Base-by-base conservation (phyloP, 306 rosid species). In the Glycine latifolia region DNA sequence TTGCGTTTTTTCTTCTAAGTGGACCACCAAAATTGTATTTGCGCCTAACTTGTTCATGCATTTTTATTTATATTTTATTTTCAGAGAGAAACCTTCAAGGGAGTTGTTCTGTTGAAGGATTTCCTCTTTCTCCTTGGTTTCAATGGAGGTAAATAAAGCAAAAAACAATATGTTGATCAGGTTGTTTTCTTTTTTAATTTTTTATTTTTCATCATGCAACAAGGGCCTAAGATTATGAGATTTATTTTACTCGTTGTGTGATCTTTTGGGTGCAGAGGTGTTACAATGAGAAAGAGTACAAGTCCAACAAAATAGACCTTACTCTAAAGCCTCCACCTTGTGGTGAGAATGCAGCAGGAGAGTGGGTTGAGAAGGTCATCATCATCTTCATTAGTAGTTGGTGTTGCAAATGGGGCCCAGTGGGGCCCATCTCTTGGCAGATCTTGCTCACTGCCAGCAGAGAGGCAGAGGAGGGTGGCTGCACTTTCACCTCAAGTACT, bases 281-380 rank as follows among this genome's bases (percentile, higher is more conserved):
- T 72, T 33, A 10, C 14, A 47, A n/a, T 62, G 69, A 20, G 50
- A 3, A 78, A 74, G 15, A 10, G 62, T 6, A 67, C 62, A 13
- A 63, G 2, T 53, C 12, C 16, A 63, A 84, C 46, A 35, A 69
- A 73, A 47, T 71, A 44, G 83, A 85, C 83, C 81, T 81, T 10
- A 74, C 53, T 13, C 77, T 84, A 5, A 79, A 74, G 78, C 74
- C 74, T 41, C 74, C 84, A 8, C 53, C 83, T 43, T 75, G 60
- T 10, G 65, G 70, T 73, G 70, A 73, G 70, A 78, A 82, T 61
- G 56, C 37, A 61, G 88, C 67, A 62, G 71, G 88, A 73, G 53
- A 65, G 75, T 31, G 74, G 41, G 59, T 26, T 26, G 31, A 59
- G 33, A 73, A 78, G 78, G 58, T 76, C 76, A 56, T 75, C 85